Conservation (phyloP, 495 filamentous ascomycete species). For the Penicillium robsamsonii region DNA sequence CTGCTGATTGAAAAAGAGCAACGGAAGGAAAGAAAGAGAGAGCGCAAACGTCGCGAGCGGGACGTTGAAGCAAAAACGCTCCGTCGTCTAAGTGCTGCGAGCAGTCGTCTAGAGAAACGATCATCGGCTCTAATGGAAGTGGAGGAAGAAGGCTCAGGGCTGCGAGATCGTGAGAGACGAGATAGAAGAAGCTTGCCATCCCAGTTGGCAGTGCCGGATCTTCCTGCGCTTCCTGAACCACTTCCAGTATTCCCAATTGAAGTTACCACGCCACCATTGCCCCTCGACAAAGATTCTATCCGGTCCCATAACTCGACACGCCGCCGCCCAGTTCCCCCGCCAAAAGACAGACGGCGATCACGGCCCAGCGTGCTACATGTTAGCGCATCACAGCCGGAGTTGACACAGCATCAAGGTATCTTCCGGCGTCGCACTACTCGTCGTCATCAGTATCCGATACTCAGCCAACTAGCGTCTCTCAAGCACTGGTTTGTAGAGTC, state of each 20-base stretch:
- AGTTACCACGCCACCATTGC: conserved; percentile 52
- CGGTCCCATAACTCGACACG: conserved; percentile 68
- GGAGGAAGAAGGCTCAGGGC: conserved; percentile 60
- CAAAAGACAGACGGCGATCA: conserved; percentile 75
- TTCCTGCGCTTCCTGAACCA: conserved; percentile 70
- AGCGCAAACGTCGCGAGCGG: conserved; percentile 80
- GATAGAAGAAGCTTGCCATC: conserved; percentile 57
- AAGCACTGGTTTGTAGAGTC: conserved; percentile 86
- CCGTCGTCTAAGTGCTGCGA: conserved; percentile 79
- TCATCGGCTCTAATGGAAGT: conserved; percentile 71
- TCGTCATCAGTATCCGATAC: conserved; percentile 67
- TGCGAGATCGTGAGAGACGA: conserved; percentile 49
- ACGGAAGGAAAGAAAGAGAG: conserved; percentile 78
- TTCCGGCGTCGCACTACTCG: conserved; percentile 53
- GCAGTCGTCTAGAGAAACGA: conserved; percentile 75
- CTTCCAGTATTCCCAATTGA: conserved; percentile 37
- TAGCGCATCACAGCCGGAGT: conserved; percentile 67
- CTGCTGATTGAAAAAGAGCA: conserved; percentile 94
- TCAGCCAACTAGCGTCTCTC: conserved; percentile 77
- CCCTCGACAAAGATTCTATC: conserved; percentile 75
- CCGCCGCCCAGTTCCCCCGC: conserved; percentile 73
- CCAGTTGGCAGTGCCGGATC: conserved; percentile 57
- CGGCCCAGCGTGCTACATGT: conserved; percentile 78
- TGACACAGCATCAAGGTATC: conserved; percentile 54
- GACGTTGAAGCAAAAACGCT: conserved; percentile 78